Conservation (phyloP, 225 moss, liverwort and hornwort genomes). For the Pseudisothecium myosuroides region DNA sequence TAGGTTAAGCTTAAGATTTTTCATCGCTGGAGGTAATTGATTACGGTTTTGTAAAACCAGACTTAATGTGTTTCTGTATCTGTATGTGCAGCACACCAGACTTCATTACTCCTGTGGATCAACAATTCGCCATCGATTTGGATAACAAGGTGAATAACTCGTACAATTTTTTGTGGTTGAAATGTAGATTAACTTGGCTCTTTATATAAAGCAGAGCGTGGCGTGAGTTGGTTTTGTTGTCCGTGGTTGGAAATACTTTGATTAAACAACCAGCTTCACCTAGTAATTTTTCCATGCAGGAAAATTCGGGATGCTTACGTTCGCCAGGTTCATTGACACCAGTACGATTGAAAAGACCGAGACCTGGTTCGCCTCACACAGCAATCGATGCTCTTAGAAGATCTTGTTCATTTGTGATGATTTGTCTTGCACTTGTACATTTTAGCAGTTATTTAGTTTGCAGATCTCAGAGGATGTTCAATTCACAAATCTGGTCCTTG, state of each 20-base stretch:
- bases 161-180: neutral
- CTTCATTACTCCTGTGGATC: slow-evolving; percentile 90
- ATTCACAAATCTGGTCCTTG: neutral
- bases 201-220: neutral
- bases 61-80: neutral
- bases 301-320: slow-evolving; percentile 38
- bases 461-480: neutral
- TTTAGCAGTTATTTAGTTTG: neutral
- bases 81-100: slow-evolving; percentile 74
- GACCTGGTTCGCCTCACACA: slow-evolving; percentile 44
- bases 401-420: neutral
- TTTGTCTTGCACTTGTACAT: neutral
- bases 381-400: neutral
- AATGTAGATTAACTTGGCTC: neutral
- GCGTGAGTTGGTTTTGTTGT: neutral
- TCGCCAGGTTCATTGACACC: slow-evolving; percentile 63
- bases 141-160: slow-evolving; percentile 61
- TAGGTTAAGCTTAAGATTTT: neutral
- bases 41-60: neutral
- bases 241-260: neutral
- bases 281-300: slow-evolving; percentile 13
- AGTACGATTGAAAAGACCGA: slow-evolving; percentile 72
- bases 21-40: neutral
- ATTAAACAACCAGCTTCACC: neutral
- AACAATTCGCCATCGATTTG: slow-evolving; percentile 83